Conservation (phyloP, 2,329 filamentous ascomycete genomes). For the Aspergillus latus region DNA sequence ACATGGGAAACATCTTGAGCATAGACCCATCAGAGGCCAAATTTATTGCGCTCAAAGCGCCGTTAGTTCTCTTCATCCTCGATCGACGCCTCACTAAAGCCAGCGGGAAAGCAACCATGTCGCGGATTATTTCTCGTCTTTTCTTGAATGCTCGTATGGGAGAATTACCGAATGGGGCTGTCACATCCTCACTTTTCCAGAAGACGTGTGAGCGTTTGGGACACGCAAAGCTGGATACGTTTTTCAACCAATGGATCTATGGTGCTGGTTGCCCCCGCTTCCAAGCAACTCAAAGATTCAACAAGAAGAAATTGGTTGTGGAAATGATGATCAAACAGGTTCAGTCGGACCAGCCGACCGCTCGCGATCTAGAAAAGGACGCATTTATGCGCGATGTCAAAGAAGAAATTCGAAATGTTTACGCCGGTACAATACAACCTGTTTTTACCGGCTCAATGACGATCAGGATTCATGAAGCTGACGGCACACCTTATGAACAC, state of each 20-base stretch:
- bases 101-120: conserved; percentile 78
- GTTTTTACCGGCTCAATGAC: conserved; percentile 96
- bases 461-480: conserved; percentile 94
- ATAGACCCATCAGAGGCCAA: conserved; percentile 83
- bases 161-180: conserved; percentile 66
- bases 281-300: conserved; percentile 83
- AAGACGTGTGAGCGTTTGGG: conserved; percentile 84
- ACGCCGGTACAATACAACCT: conserved; percentile 68
- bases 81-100: conserved; percentile 89
- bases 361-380: conserved; percentile 64
- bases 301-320: conserved; percentile 94
- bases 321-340: conserved; percentile 85
- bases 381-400: conserved; percentile 84
- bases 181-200: conserved; percentile 76
- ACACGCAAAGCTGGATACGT: conserved; percentile 80
- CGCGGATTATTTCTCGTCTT: conserved; percentile 80
- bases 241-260: conserved; percentile 92
- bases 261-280: conserved; percentile 88
- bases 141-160: conserved; percentile 84
- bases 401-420: conserved; percentile 70
- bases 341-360: conserved; percentile 58
- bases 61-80: conserved; percentile 87
- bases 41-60: conserved; percentile 87
- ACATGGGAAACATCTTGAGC: conserved; percentile 74
- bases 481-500: conserved; percentile 96